Conservation (phyloP, 2,329 filamentous ascomycete genomes). For the Trichoderma koningiopsis region DNA sequence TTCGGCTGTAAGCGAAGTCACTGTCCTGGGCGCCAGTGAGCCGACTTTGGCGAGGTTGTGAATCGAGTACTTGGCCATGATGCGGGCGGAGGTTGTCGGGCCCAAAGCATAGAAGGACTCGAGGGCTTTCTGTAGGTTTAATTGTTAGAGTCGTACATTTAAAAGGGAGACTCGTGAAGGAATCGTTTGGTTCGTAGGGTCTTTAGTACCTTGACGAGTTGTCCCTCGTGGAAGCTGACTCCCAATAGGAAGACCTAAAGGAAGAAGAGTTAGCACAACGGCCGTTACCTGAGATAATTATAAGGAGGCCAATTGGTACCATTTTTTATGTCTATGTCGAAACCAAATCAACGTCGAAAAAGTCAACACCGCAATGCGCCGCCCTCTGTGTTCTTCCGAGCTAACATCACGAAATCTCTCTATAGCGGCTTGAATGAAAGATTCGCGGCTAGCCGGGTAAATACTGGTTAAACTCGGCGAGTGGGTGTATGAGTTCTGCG, state of each 20-base stretch:
- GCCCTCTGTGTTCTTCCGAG: background rate
- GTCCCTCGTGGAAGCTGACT: conserved; percentile 79
- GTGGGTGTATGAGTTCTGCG: background rate
- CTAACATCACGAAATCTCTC: background rate
- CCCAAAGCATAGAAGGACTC: conserved; percentile 87
- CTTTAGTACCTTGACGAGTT: conserved; percentile 74
- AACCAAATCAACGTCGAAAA: background rate
- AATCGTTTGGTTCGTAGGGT: conserved; percentile 5
- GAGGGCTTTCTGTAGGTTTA: conserved; percentile 63
- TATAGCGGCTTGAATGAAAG: background rate
- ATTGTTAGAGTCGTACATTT: background rate
- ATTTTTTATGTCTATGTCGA: conserved; percentile 4
- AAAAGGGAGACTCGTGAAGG: background rate
- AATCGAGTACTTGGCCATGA: conserved; percentile 89
- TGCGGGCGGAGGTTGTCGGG: conserved; percentile 64
- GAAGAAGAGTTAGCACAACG: background rate
- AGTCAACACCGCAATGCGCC: background rate
- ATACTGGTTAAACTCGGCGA: background rate
- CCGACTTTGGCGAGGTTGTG: conserved; percentile 80
- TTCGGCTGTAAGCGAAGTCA: conserved; percentile 81
- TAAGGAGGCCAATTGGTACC: background rate
- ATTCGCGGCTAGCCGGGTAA: conserved; percentile 13
- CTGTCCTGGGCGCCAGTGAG: conserved; percentile 70
- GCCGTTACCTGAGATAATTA: rapidly evolving
- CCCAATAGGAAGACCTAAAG: conserved; percentile 79